Base-by-base conservation (phyloP, 1,139 yeast genomes). In the Geotrichum histeridarum region DNA sequence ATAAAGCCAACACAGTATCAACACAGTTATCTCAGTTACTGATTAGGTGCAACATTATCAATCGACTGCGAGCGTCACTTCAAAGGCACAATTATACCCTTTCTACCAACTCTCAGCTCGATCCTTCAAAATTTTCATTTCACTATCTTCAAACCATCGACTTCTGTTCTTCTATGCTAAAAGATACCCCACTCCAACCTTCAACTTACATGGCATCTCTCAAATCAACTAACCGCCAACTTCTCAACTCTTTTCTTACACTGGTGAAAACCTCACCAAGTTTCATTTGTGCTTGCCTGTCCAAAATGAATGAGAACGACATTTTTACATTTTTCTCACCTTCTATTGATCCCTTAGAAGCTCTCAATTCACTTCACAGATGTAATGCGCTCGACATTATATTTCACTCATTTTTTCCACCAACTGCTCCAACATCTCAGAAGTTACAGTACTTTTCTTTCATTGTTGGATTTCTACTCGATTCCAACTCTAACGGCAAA, bases 241-340 rank as follows among this genome's bases (percentile, higher is more conserved):
- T 67, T n/a, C 54, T 70, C 42, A 67, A 63, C 58, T 67, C 72
- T 8, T 70, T 70, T 54, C 53, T 70, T 45, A 65, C 71, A 2
- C 57, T 70, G 36, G 59, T 69, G 18, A 64, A 70, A 46, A 63
- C 72, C 1, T 67, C 72, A 1, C 73, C 73, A 0, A 67, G 67
- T 14, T 70, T 70, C 47, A 59, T 70, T 9, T 67, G 70, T 37
- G 62, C 70, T 8, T 64, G 69, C 1, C 56, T 68, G 11, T 54
- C 63, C 7, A 61, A 64, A 17, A 57, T 70, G 63, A 51, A 61
- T 2, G 53, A 60, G 1, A 43, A 59, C 2, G 70, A 68, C 42
- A 54, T 65, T 30, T 55, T 51, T 35, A 41, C 55, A n/a, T 64
- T 69, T 50, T 60, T 59, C 30, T 51, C 51, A 1, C 51, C 58